These are phyloP conservation scores for Bidens hawaiensis DNA, from an alignment of 140 eudicot species.

Conservation along the genomic window DNA sequence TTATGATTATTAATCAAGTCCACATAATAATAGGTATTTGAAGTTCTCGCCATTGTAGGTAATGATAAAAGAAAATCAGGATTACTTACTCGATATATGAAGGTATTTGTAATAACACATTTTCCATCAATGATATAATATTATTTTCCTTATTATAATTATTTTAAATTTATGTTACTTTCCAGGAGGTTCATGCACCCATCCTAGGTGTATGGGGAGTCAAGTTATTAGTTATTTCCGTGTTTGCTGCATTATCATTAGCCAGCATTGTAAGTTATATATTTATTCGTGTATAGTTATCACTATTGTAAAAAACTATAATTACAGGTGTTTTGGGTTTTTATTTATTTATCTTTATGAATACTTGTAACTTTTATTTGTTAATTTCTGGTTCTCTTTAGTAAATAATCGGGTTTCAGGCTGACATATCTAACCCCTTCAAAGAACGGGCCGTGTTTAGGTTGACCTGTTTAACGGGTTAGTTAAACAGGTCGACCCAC, in stretches of 20 bases:
- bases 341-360: background rate
- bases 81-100: conserved; percentile 84
- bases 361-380: background rate
- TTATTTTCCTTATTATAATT: background rate
- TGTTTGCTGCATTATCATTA: conserved; percentile 72
- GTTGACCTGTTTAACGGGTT: no score
- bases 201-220: conserved; percentile 82
- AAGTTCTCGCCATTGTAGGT: conserved; percentile 38
- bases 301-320: conserved; percentile 57
- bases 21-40: conserved; percentile 2
- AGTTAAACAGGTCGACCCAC: no score
- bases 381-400: no score
- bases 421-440: no score
- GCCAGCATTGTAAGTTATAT: conserved; percentile 93
- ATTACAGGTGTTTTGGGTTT: conserved; percentile 60
- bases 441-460: no score
- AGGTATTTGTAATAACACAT: conserved; percentile 56
- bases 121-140: background rate
- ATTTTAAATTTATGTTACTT: conserved; percentile 14
- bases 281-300: background rate
- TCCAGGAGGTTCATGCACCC: conserved; percentile 95
- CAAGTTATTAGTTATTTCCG: conserved; percentile 57
- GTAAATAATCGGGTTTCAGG: no score
- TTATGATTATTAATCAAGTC: background rate
- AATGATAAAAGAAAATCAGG: conserved; percentile 58